phyloP scores from a whole-genome alignment of 306 rosid species.

The Albizia julibrissin region DNA sequence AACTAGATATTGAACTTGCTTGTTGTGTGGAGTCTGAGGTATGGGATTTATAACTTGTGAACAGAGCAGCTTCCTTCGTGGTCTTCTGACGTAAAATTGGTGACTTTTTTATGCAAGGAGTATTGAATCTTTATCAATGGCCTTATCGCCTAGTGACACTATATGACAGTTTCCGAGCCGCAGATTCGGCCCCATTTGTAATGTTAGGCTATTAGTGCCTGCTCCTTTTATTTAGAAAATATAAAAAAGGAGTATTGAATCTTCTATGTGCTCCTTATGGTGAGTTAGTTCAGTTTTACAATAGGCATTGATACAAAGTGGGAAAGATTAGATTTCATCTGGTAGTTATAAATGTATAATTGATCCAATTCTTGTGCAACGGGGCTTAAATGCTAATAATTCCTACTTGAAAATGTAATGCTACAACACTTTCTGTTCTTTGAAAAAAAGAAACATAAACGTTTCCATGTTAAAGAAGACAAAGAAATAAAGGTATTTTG shows the following conservation, averaged over 20 bases:
- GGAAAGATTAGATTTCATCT: neutral
- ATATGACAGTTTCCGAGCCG: no score
- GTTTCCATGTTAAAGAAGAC: neutral
- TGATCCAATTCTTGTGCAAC: neutral
- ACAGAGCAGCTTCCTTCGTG: neutral
- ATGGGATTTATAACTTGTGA: neutral
- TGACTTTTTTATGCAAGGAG: slow-evolving; percentile 8
- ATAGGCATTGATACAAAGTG: neutral
- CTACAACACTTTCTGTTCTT: neutral
- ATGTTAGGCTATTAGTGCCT: no score
- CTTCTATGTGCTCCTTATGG: neutral
- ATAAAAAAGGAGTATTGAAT: neutral
- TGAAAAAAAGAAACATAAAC: neutral
- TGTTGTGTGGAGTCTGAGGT: neutral
- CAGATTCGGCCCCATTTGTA: no score
- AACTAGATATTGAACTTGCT: neutral
- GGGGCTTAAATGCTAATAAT: neutral
- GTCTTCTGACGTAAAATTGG: slow-evolving; percentile 1
- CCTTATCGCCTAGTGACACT: no score
- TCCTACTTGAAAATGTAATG: neutral
- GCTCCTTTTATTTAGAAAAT: no score
- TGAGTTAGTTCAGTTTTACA: neutral
- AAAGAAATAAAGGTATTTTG: neutral
- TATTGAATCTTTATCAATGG: neutral
- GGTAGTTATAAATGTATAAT: neutral